A percentile compares a stretch with the other conserved stretches of the same genome.
Conservation (phyloP, 2,329 filamentous ascomycete species). For the Arachnopeziza araneosa region DNA sequence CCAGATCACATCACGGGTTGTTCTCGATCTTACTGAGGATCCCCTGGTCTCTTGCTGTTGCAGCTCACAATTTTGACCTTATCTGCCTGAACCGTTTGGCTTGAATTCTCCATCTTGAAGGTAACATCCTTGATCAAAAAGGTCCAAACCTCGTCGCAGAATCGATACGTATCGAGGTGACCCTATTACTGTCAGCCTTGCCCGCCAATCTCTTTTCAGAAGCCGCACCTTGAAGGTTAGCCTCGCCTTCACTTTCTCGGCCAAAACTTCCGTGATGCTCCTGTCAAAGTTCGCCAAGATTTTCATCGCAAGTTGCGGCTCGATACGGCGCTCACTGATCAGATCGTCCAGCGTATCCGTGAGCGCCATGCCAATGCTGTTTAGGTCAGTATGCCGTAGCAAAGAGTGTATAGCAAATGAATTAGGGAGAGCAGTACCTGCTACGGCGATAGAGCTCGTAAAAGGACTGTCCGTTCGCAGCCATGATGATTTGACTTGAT, state of each 20-base stretch:
- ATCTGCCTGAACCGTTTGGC: conserved; percentile 70
- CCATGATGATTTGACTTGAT: conserved; percentile 33
- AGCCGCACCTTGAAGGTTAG: conserved; percentile 83
- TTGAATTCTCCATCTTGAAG: conserved; percentile 88
- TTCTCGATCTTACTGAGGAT: conserved; percentile 34
- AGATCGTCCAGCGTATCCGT: conserved; percentile 97
- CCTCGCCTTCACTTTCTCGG: conserved; percentile 86
- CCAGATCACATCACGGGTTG: background rate
- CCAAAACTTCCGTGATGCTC: conserved; percentile 82
- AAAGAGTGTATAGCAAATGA: conserved; percentile 29
- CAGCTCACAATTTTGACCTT: conserved; percentile 99
- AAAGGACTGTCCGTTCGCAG: conserved; percentile 51
- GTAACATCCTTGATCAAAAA: conserved; percentile 97
- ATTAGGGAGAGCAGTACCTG: conserved; percentile 59
- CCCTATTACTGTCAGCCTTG: conserved; percentile 51
- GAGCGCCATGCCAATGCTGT: conserved; percentile 83
- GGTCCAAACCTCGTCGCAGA: conserved; percentile 99
- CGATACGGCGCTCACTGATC: conserved; percentile 90
- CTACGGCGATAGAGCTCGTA: conserved; percentile 98
- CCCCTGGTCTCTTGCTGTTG: conserved; percentile 77
- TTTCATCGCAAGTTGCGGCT: conserved; percentile 98
- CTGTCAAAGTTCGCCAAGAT: conserved; percentile 94
- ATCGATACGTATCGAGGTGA: conserved; percentile 95
- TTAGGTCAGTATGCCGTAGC: conserved; percentile 27
- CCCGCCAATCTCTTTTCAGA: background rate